Evolutionary conservation across 768 basidiomycete species (phyloP), one percentile per base, ranked within the genome.

Genomic region (Agaricus blazei): DNA sequence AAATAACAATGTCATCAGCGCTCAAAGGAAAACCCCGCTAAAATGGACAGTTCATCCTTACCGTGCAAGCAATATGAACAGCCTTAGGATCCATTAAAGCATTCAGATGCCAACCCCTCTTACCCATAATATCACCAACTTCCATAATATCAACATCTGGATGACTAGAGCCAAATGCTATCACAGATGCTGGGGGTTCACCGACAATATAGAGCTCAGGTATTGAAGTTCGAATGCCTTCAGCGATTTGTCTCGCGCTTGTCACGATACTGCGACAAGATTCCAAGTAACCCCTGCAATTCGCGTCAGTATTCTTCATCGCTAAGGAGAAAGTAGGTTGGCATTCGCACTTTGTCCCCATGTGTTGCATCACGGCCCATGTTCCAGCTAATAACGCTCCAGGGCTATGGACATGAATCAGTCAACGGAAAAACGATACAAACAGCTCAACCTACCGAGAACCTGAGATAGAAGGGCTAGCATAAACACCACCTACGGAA

Each of bases 361-460:
- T 87, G 67, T 91, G 84, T 59, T 96, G 89, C 85, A 99, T 87
- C 2, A 93, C 93, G 6, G 96, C 96, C 93, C 94, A 99, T 28
- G 93, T 86, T 45, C 91, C 96, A 26, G 96, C 96, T 57, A 99
- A 87, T 58, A 98, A 73, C 0, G 94, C 85, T 5, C 96, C 97
- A 0, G 95, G 91, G 38, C 95, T 92, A 61, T 31, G 31, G 9
- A 37, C 43, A 51, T 26, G 37, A 43, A 51, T 41, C 41, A 37
- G 51, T 31, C 4, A 54, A 41, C 14, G 37, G 7, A 14, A 41
- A 28, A 12, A 43, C 37, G 26, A 4, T 26, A 15, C 24, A 19
- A 27, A n/a, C 41, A 40, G 23, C 0, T 9, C 15, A 28, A 62
- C 80, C 59, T 63, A 93, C 92, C 93, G 81, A 52, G 93, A 95